Base-by-base conservation (phyloP, 148 eudicot genomes). In the Silene conica region DNA sequence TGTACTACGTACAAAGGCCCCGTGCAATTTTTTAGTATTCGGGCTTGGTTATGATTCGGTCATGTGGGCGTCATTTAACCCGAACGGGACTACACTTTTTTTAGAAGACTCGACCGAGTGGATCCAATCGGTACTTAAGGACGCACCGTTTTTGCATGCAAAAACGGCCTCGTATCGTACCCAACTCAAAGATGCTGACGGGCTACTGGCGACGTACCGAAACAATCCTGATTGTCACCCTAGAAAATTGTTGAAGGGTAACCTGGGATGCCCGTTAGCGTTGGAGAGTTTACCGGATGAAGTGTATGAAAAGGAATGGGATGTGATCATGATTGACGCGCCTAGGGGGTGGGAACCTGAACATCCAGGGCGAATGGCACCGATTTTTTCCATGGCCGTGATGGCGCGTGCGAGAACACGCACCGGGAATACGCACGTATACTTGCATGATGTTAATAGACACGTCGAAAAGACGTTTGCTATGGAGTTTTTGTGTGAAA, bases 331-430 rank as follows among this genome's bases (percentile, higher is more conserved):
- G 89, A 69, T 86, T 14, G 86, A 86, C 73, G 86, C 89, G 38
- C 89, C 86, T 4, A 61, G 71, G 26, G 89, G 89, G 15, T 86
- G 73, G 69, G 46, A 31, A 1, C 67, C 73, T 3, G 75, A 48
- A 18, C 78, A 76, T 3, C 89, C 89, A 0, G 89, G 89, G 61
- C 52, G 89, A 76, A 83, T 86, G 89, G 83, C 79, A 8, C 86
- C 86, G n/a, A 86, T 86, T 2, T 86, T 50, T 48, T 79, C 89
- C 0, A 81, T 82, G 8, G 83, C 84, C 3, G 86, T 86, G 63
- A 86, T 86, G 86, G 85, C 86, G 12, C 70, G 89, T 38, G 71
- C 54, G 18, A 71, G 84, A 74, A 83, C 61, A 67, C 23, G 78
- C 0, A 10, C 59, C 5, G 86, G 86, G 7, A 69, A 71, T 34